Conservation (phyloP, 805 yeast species). For the Vanderwaltozyma polyspora region DNA sequence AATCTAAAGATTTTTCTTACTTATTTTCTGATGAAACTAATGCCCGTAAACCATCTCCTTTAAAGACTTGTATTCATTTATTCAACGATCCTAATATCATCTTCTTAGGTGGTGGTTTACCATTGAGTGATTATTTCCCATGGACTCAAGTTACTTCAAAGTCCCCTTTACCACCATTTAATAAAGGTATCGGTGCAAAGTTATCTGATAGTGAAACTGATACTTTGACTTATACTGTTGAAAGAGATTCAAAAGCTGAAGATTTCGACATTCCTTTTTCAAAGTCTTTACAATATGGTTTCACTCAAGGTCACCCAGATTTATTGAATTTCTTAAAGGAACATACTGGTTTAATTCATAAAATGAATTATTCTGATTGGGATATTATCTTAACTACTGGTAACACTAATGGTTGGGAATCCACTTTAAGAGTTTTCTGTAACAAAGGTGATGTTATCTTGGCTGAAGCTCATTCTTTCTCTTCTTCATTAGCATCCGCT, state of each 20-base stretch:
- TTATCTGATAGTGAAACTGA: slow-evolving; percentile 25
- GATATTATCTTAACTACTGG: slow-evolving; percentile 62
- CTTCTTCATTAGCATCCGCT: slow-evolving; percentile 77
- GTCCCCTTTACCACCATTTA: slow-evolving; percentile 72
- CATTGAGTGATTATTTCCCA: slow-evolving; percentile 85
- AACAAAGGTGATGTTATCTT: slow-evolving; percentile 73
- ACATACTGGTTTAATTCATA: slow-evolving; percentile 51
- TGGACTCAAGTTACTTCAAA: slow-evolving; percentile 64
- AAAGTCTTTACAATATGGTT: slow-evolving; percentile 87
- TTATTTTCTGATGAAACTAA: slow-evolving; percentile 68
- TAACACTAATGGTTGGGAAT: slow-evolving; percentile 85
- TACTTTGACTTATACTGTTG: slow-evolving; percentile 11
- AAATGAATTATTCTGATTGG: slow-evolving; percentile 55
- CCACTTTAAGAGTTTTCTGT: slow-evolving; percentile 65
- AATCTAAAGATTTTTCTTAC: slow-evolving; percentile 64
- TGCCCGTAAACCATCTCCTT: slow-evolving; percentile 64
- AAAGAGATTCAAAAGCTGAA: slow-evolving; percentile 32
- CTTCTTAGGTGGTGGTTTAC: slow-evolving; percentile 93
- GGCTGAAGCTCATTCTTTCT: slow-evolving; percentile 72
- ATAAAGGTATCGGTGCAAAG: slow-evolving; percentile 65
- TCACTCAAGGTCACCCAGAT: slow-evolving; percentile 70
- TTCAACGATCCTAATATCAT: slow-evolving; percentile 63
- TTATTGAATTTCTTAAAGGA: slow-evolving; percentile 55
- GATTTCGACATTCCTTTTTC: slow-evolving; percentile 61
- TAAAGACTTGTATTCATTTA: slow-evolving; percentile 77